Evolutionary conservation across 306 rosid species (phyloP).

Genomic region (Erythrophleum fordii): DNA sequence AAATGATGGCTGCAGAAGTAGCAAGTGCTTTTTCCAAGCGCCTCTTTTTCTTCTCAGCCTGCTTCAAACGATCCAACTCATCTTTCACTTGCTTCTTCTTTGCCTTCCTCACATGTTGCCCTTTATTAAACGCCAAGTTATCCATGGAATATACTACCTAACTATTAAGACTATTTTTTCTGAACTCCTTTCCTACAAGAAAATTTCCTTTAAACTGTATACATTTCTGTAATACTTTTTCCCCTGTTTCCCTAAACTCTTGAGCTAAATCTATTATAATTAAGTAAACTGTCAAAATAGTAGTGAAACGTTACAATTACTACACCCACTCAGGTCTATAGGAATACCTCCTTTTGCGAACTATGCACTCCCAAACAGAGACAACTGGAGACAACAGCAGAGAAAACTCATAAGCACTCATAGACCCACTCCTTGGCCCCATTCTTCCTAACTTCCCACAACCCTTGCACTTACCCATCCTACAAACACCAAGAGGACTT

Average conservation of each 20-base stretch:
- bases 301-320: slow-evolving; percentile 49
- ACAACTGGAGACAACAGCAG: slow-evolving; percentile 92
- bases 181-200: slow-evolving; percentile 52
- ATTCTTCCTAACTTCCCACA: slow-evolving; percentile 91
- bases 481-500: slow-evolving; percentile 41
- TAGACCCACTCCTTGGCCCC: slow-evolving; percentile 68
- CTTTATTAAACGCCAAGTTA: slow-evolving; percentile 75
- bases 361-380: slow-evolving; percentile 95
- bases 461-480: slow-evolving; percentile 80
- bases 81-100: slow-evolving; percentile 99
- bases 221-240: slow-evolving; percentile 57
- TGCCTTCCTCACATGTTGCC: slow-evolving; percentile 82
- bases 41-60: slow-evolving; percentile 97
- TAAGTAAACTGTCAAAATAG: slow-evolving; percentile 49
- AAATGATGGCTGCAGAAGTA: slow-evolving; percentile 97
- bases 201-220: slow-evolving; percentile 57
- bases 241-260: slow-evolving; percentile 46
- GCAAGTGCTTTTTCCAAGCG: slow-evolving; percentile 99
- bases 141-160: slow-evolving; percentile 69
- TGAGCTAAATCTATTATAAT: slow-evolving; percentile 55
- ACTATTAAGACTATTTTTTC: slow-evolving; percentile 43
- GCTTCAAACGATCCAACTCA: slow-evolving; percentile 91
- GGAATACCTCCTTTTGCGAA: slow-evolving; percentile 97
- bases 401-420: slow-evolving; percentile 77
- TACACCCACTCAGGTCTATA: slow-evolving; percentile 99